Conservation (phyloP, 75 land plant genomes). For the Pinus taeda region DNA sequence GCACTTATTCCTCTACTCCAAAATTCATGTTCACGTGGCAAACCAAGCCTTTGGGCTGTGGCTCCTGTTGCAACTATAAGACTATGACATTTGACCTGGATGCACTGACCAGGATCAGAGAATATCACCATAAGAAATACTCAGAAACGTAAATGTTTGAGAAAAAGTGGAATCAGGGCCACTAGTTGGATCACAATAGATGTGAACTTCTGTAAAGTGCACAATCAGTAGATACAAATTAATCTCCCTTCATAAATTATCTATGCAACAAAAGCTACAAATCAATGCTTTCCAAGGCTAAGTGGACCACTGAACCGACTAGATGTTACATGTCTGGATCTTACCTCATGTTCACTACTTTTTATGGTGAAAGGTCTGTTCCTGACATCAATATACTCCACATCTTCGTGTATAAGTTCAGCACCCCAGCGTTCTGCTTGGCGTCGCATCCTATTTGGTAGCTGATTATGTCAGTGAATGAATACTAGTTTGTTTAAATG, state of each 20-base stretch:
- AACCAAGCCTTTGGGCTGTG: slow-evolving; percentile 79
- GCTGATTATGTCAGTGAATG: slow-evolving; percentile 9
- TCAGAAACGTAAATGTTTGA: not conserved
- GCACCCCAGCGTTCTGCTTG: slow-evolving; percentile 99
- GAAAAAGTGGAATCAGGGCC: not conserved
- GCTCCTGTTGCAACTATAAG: slow-evolving; percentile 92
- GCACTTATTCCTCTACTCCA: slow-evolving; percentile 99
- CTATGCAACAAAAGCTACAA: not conserved
- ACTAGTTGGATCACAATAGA: not conserved
- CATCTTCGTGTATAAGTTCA: slow-evolving; percentile 87
- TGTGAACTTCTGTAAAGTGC: not conserved
- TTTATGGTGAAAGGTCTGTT: slow-evolving; percentile 77
- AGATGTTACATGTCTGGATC: not conserved
- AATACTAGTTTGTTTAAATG: slow-evolving; percentile 3
- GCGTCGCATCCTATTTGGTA: slow-evolving; percentile 64
- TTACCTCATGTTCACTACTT: slow-evolving; percentile 88
- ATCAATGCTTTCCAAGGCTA: not conserved
- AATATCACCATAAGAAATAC: not conserved
- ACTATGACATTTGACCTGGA: slow-evolving; percentile 86
- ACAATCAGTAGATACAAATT: not conserved
- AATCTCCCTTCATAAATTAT: not conserved
- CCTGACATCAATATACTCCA: slow-evolving; percentile 75
- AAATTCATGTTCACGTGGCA: slow-evolving; percentile 96
- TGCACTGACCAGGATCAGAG: not conserved
- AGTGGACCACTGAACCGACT: not conserved